phyloP scores from a whole-genome alignment of 2,329 filamentous ascomycete species.

The Ophiosphaerella narmari region DNA sequence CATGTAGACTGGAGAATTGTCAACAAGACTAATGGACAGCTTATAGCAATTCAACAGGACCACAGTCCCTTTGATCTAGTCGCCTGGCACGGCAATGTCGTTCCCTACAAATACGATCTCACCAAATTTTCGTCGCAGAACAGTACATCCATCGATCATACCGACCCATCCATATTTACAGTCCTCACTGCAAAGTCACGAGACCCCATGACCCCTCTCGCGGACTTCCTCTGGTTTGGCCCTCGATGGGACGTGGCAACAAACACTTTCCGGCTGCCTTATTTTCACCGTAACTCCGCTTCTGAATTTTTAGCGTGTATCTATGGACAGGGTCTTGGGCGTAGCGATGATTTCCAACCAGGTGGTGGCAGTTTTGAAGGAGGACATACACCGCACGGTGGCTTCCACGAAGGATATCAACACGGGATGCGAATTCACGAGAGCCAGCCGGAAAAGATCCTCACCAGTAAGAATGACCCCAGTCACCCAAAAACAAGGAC shows the following conservation, averaged over 20 bases:
- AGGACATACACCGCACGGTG: slow-evolving; percentile 45
- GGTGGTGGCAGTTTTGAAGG: slow-evolving; percentile 46
- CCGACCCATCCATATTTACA: slow-evolving; percentile 46
- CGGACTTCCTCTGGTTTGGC: slow-evolving; percentile 47
- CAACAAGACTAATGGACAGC: slow-evolving; percentile 43
- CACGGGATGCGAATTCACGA: slow-evolving; percentile 52
- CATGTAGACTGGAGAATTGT: slow-evolving; percentile 42
- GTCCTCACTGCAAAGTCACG: slow-evolving; percentile 46
- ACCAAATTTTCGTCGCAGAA: slow-evolving; percentile 52
- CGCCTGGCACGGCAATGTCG: slow-evolving; percentile 49
- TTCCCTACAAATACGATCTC: slow-evolving; percentile 61
- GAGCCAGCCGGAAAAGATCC: slow-evolving; percentile 50
- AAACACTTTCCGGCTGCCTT: slow-evolving; percentile 47
- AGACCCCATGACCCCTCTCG: slow-evolving; percentile 43
- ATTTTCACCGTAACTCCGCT: slow-evolving; percentile 47
- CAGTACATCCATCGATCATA: slow-evolving; percentile 47
- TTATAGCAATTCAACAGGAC: slow-evolving; percentile 42
- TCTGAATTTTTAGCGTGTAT: slow-evolving; percentile 46
- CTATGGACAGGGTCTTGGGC: slow-evolving; percentile 44
- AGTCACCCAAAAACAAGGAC: neutral
- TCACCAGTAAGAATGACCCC: slow-evolving; percentile 36
- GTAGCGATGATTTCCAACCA: slow-evolving; percentile 51
- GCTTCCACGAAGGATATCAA: slow-evolving; percentile 52
- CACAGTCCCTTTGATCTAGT: slow-evolving; percentile 52
- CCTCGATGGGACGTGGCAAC: slow-evolving; percentile 47